These are phyloP conservation scores for Knufia fluminis DNA, from an alignment of 2,329 filamentous ascomycete genomes.

Conservation along the genomic window DNA sequence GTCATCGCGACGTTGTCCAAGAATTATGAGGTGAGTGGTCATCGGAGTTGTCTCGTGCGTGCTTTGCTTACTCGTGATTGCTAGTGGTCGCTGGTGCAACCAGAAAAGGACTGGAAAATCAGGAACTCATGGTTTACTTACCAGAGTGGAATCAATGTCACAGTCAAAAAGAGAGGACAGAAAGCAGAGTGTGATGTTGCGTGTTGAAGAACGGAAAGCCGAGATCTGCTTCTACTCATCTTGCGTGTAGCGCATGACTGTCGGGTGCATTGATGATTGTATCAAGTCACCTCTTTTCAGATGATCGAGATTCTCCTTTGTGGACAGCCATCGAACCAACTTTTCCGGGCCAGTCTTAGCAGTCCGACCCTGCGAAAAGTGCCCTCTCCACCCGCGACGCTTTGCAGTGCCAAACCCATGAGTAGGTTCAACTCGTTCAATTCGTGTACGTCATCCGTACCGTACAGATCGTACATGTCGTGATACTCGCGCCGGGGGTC, in stretches of 20 bases:
- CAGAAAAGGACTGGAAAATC: neutral
- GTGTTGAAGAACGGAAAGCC: no score
- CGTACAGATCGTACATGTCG: neutral
- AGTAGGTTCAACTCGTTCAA: neutral
- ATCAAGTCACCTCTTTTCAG: no score
- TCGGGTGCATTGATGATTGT: no score
- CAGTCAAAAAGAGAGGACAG: neutral
- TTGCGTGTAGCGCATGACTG: no score
- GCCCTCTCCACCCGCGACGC: neutral
- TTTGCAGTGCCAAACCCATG: neutral
- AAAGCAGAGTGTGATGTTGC: neutral
- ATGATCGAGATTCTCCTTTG: neutral
- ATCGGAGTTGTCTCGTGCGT: neutral
- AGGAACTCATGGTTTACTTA: neutral
- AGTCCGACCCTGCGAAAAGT: neutral
- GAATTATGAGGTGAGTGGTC: neutral
- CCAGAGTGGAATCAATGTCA: neutral
- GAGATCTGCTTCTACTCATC: no score
- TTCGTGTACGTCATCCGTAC: neutral
- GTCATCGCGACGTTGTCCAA: neutral
- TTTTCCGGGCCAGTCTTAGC: neutral
- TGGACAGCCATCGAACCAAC: neutral
- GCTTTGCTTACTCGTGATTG: neutral
- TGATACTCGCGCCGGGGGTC: neutral
- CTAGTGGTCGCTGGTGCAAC: neutral